These are phyloP conservation scores for Aspergillus novoparasiticus DNA, from an alignment of 2,329 filamentous ascomycete genomes.

Conservation along the genomic window DNA sequence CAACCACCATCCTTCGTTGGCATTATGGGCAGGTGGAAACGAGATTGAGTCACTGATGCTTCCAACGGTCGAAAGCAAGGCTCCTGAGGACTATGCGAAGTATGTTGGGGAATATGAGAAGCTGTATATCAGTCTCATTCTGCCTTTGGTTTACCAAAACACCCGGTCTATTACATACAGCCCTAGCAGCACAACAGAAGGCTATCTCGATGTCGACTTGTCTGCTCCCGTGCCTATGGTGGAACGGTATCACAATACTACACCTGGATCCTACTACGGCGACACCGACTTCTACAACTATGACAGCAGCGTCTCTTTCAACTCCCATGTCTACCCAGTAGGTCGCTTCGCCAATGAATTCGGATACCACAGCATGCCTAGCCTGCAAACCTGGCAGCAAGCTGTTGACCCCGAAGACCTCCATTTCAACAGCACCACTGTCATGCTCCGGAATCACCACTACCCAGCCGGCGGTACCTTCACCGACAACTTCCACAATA, in stretches of 20 bases:
- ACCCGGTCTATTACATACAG: slow-evolving; percentile 62
- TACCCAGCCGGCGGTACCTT: slow-evolving; percentile 54
- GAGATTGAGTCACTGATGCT: slow-evolving; percentile 63
- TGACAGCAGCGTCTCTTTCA: slow-evolving; percentile 54
- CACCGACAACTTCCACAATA: slow-evolving; percentile 47
- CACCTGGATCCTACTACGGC: slow-evolving; percentile 57
- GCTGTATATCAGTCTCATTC: slow-evolving; percentile 58
- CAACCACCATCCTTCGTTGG: slow-evolving; percentile 62
- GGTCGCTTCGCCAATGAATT: slow-evolving; percentile 67
- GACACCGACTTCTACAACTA: slow-evolving; percentile 67
- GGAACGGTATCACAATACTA: slow-evolving; percentile 59
- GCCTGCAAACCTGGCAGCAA: slow-evolving; percentile 60
- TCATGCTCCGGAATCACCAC: slow-evolving; percentile 63
- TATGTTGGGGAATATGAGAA: slow-evolving; percentile 59
- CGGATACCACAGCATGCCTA: slow-evolving; percentile 65
- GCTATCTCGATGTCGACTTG: slow-evolving; percentile 59
- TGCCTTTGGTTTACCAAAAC: slow-evolving; percentile 61
- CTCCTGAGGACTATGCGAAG: slow-evolving; percentile 47
- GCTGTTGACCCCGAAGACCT: slow-evolving; percentile 56
- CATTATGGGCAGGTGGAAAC: slow-evolving; percentile 60
- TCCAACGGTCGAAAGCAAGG: slow-evolving; percentile 43
- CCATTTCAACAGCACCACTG: slow-evolving; percentile 58
- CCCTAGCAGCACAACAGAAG: slow-evolving; percentile 62
- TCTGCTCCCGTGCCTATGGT: slow-evolving; percentile 56
- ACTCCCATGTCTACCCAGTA: slow-evolving; percentile 58